A percentile compares a stretch with the other conserved stretches of the same genome.
These are phyloP conservation scores for Pleurostoma richardsiae DNA, from an alignment of 2,329 filamentous ascomycete species.

Conservation along the genomic window DNA sequence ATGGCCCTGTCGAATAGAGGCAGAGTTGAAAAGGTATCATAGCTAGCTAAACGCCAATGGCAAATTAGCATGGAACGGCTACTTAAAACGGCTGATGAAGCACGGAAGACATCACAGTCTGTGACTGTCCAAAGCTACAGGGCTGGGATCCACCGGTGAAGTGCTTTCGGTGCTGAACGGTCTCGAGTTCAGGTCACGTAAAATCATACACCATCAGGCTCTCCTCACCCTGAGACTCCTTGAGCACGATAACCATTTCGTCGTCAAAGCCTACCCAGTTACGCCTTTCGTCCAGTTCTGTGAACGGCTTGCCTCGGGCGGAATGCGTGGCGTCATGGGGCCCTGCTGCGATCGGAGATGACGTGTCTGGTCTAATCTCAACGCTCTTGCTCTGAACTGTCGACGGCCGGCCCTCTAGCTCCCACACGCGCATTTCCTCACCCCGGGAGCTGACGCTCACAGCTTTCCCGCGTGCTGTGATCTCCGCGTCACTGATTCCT, in stretches of 20 bases:
- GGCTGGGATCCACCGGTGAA: too few relatives aligned
- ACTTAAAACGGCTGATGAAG: too few relatives aligned
- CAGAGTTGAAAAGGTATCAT: too few relatives aligned
- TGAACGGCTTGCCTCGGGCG: background rate
- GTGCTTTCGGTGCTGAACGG: too few relatives aligned
- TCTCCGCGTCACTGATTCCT: conserved; percentile 78
- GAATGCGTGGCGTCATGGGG: conserved; percentile 7
- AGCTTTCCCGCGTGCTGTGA: conserved; percentile 79
- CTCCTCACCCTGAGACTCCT: conserved; percentile 66
- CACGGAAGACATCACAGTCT: too few relatives aligned
- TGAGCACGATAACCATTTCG: conserved; percentile 82
- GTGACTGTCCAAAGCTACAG: too few relatives aligned
- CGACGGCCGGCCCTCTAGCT: conserved; percentile 66
- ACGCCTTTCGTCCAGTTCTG: conserved; percentile 38
- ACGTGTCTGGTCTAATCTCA: conserved; percentile 31
- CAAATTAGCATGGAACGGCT: too few relatives aligned
- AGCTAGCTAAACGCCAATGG: too few relatives aligned
- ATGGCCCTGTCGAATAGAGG: too few relatives aligned
- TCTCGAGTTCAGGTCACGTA: conserved; percentile 38
- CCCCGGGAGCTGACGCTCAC: conserved; percentile 83
- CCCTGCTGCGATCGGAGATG: background rate
- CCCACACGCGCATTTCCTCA: conserved; percentile 80
- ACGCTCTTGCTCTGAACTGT: conserved; percentile 35
- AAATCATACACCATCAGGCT: conserved; percentile 85
- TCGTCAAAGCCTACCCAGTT: conserved; percentile 86